Evolutionary conservation across 805 yeast species (phyloP), one percentile per base, ranked within the genome.

Genomic region (Jamesozyma hellenica): DNA sequence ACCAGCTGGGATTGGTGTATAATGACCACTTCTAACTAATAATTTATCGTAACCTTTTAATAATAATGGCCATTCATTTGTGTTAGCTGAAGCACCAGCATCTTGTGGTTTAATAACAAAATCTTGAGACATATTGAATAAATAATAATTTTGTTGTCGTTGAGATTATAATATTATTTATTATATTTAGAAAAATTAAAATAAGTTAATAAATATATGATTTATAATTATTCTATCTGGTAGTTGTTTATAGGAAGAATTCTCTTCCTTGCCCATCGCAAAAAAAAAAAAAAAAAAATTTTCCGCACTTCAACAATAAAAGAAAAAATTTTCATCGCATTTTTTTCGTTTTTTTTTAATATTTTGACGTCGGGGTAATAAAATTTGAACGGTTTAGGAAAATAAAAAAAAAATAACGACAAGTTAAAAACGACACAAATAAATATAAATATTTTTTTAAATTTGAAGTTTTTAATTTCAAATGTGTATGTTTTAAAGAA

Each of bases 1-100:
- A 49, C 98, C 98, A 41, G 90, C 72, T 55, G 97, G 96, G 53
- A 88, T 88, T 51, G 97, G 97, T 34, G 97, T 90, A 64, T 92
- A 90, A 63, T 92, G 98, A 35, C 95, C 95, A 45, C 94, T 80
- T 72, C 98, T 82, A 41, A 92, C 96, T 47, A 88, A 72, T 43
- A 92, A 71, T 67, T 88, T 82, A 71, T 92, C 97, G 66, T 80
- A 92, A 71, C 90, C 80, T 64, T 92, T 92, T 64, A 92, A 72
- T 54, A 92, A 72, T 55, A 92, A 73, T 26, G 98, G 98, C 97
- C 97, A 92, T 52, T 82, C 85, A 43, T 94, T 77, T 43, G 97
- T 81, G 65, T 88, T 92, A 51, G 78, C 77, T 29, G 88, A 68
- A 31, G 95, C 82, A 43, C 79, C 73, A 48, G 77, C 73, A 50